Conservation (phyloP, 495 filamentous ascomycete genomes). For the Venustampulla echinocandica region DNA sequence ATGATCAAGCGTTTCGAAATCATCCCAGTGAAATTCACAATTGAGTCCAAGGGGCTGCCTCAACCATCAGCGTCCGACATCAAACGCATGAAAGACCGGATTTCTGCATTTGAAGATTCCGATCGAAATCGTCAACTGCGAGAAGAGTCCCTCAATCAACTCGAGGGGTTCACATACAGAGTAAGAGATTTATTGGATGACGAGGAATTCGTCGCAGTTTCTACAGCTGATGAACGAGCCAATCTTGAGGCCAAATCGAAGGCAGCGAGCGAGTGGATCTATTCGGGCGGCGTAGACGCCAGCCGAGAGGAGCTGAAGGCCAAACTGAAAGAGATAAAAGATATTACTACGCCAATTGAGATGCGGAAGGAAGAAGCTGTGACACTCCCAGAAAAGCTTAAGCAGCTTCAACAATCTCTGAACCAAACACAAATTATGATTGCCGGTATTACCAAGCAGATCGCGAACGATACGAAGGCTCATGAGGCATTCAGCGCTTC, state of each 20-base stretch:
- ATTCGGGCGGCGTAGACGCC: slow-evolving; percentile 73
- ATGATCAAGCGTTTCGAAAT: slow-evolving; percentile 57
- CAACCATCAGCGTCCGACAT: slow-evolving; percentile 48
- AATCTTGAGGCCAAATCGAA: slow-evolving; percentile 54
- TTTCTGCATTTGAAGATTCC: slow-evolving; percentile 74
- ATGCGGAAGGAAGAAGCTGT: slow-evolving; percentile 58
- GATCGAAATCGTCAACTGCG: slow-evolving; percentile 67
- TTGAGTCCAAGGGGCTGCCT: slow-evolving; percentile 53
- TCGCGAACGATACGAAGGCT: slow-evolving; percentile 31
- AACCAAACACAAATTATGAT: slow-evolving; percentile 43
- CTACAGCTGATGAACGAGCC: slow-evolving; percentile 54
- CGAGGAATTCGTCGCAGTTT: slow-evolving; percentile 59
- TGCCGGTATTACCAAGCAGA: slow-evolving; percentile 38
- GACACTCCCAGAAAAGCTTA: slow-evolving; percentile 56
- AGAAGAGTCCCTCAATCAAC: slow-evolving; percentile 83
- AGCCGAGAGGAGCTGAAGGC: slow-evolving; percentile 59
- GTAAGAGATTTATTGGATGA: slow-evolving; percentile 72
- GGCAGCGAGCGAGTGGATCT: slow-evolving; percentile 80
- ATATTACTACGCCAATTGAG: slow-evolving; percentile 59
- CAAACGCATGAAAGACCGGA: slow-evolving; percentile 56
- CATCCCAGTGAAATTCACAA: slow-evolving; percentile 58
- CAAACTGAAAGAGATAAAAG: slow-evolving; percentile 62
- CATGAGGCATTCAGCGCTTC: slow-evolving; percentile 33
- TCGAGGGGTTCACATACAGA: slow-evolving; percentile 91
- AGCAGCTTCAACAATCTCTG: slow-evolving; percentile 53